These are phyloP conservation scores for Lichenothelia convexa DNA, from an alignment of 495 filamentous ascomycete genomes.

Conservation along the genomic window DNA sequence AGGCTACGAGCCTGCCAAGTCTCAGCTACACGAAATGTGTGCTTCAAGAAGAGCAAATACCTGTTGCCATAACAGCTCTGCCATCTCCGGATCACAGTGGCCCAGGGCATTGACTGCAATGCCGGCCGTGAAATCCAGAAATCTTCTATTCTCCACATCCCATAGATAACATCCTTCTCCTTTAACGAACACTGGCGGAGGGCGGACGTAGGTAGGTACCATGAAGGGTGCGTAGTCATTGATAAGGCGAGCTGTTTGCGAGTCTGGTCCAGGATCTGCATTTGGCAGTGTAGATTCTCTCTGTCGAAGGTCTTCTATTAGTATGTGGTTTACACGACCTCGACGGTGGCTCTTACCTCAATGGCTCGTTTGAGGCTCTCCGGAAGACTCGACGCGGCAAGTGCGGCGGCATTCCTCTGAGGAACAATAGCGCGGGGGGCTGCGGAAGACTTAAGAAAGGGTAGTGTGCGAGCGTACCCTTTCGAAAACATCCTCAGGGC, in stretches of 20 bases:
- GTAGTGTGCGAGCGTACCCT: slow-evolving; percentile 5
- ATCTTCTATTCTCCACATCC: slow-evolving; percentile 75
- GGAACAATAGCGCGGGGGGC: slow-evolving; percentile 1
- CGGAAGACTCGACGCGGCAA: slow-evolving; percentile 20
- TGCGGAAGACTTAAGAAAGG: neutral
- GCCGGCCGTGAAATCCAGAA: slow-evolving; percentile 86
- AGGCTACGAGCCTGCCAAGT: slow-evolving; percentile 45
- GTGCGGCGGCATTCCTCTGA: slow-evolving; percentile 15
- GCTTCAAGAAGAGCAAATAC: slow-evolving; percentile 21
- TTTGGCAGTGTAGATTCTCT: slow-evolving; percentile 48
- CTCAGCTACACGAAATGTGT: neutral
- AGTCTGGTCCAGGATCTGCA: slow-evolving; percentile 63
- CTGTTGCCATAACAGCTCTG: slow-evolving; percentile 56
- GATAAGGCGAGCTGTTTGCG: slow-evolving; percentile 54
- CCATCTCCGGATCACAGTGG: slow-evolving; percentile 60
- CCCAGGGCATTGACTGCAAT: slow-evolving; percentile 91
- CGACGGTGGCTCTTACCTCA: too few species aligned
- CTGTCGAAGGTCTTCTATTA: slow-evolving; percentile 17
- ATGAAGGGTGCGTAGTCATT: slow-evolving; percentile 61
- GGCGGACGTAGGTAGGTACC: slow-evolving; percentile 87
- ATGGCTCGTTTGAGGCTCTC: slow-evolving; percentile 17
- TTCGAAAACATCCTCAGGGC: slow-evolving; percentile 12
- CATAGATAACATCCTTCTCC: slow-evolving; percentile 74
- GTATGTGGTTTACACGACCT: neutral
- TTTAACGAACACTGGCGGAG: slow-evolving; percentile 73